phyloP scores from a whole-genome alignment of 2,329 filamentous ascomycete genomes.

The Cordyceps farinosa region DNA sequence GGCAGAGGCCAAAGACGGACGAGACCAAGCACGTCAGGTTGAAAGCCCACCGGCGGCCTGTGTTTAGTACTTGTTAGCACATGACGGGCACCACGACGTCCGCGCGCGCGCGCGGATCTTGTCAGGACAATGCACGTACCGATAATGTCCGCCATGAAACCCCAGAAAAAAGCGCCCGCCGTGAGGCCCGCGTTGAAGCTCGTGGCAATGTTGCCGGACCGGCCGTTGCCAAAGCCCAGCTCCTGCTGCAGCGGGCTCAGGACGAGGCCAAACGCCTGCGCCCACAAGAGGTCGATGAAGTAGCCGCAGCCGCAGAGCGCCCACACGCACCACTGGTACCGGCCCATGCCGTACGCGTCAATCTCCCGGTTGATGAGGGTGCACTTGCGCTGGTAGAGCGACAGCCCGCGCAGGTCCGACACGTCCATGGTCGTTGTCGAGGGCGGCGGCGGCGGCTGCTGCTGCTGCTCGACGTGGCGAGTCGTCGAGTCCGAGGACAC shows the following conservation, averaged over 20 bases:
- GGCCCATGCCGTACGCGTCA: conserved; percentile 49
- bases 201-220: conserved; percentile 47
- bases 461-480: too few species aligned
- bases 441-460: neutral
- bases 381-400: conserved; percentile 35
- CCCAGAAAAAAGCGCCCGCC: conserved; percentile 54
- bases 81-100: too few species aligned
- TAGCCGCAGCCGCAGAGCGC: conserved; percentile 52
- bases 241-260: conserved; percentile 54
- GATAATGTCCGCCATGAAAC: conserved; percentile 50
- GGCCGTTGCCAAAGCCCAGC: conserved; percentile 43
- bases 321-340: conserved; percentile 53
- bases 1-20: conserved; percentile 49
- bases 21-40: conserved; percentile 55
- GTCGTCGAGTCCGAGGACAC: too few species aligned
- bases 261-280: conserved; percentile 55
- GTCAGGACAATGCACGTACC: conserved; percentile 23
- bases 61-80: neutral
- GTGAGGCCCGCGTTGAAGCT: conserved; percentile 53
- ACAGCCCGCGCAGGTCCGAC: conserved; percentile 25
- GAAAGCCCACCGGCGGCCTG: conserved; percentile 52
- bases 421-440: neutral
- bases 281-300: conserved; percentile 54
- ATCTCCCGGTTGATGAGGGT: conserved; percentile 42
- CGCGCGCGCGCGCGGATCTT: too few species aligned